These are phyloP conservation scores for Carex scoparia DNA, from an alignment of 176 grass and related monocot genomes.

Conservation along the genomic window DNA sequence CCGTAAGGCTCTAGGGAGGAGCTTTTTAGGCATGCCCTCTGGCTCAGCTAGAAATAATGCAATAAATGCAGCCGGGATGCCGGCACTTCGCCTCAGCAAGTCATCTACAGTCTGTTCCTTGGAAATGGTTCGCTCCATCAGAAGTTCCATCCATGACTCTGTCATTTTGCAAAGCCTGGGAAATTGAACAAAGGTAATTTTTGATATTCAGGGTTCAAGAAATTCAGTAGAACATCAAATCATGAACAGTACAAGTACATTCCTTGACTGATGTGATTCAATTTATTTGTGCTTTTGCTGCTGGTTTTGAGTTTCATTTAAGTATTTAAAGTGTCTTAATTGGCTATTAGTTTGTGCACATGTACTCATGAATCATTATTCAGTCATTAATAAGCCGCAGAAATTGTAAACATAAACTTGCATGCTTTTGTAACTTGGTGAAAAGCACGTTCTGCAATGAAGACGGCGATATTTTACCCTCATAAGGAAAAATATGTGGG, in stretches of 20 bases:
- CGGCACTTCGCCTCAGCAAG: slow-evolving; percentile 85
- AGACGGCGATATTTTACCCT: not conserved
- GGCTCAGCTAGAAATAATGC: slow-evolving; percentile 90
- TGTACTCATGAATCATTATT: not conserved
- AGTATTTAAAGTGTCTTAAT: not conserved
- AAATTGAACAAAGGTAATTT: slow-evolving; percentile 9
- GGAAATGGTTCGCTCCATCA: slow-evolving; percentile 76
- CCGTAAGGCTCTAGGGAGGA: slow-evolving; percentile 72
- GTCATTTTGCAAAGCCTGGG: slow-evolving; percentile 91
- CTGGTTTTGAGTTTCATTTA: not conserved
- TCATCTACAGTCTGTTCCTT: slow-evolving; percentile 96
- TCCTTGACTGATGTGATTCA: not conserved
- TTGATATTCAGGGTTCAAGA: not conserved
- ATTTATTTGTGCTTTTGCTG: not conserved
- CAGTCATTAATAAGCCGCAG: not conserved
- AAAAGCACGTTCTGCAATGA: not conserved
- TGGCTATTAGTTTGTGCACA: not conserved
- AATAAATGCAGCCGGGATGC: slow-evolving; percentile 92
- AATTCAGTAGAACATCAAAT: not conserved
- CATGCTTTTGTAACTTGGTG: not conserved
- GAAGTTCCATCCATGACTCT: slow-evolving; percentile 76
- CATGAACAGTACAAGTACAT: not conserved
- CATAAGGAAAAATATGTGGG: not conserved
- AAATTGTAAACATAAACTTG: not conserved
- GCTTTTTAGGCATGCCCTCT: slow-evolving; percentile 87